phyloP scores from a whole-genome alignment of 2,329 filamentous ascomycete genomes.

The Rosellinia necatrix region DNA sequence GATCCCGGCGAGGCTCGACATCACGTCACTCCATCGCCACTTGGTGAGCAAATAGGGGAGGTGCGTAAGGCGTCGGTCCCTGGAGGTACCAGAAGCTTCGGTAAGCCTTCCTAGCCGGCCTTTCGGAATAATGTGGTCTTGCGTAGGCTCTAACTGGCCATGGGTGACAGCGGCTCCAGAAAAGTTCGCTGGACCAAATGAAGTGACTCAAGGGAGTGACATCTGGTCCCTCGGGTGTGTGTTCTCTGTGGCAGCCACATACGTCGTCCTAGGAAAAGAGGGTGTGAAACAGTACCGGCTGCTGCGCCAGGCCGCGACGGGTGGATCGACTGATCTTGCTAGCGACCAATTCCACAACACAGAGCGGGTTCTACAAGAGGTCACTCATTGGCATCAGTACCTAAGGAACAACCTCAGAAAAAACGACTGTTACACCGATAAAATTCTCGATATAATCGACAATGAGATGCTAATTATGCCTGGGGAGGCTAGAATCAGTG shows the following conservation, averaged over 20 bases:
- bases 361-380: slow-evolving; percentile 25
- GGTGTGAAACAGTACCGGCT: slow-evolving; percentile 38
- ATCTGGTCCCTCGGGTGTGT: slow-evolving; percentile 49
- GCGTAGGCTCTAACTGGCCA: not conserved
- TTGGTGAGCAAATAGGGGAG: not conserved
- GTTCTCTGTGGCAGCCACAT: slow-evolving; percentile 45
- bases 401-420: slow-evolving; percentile 24
- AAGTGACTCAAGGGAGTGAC: slow-evolving; percentile 43
- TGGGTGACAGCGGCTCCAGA: slow-evolving; percentile 12
- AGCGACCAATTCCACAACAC: slow-evolving; percentile 37
- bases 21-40: not conserved
- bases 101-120: slow-evolving; percentile 29
- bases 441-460: slow-evolving; percentile 37
- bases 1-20: slow-evolving; percentile 43
- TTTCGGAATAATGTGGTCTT: too few relatives aligned
- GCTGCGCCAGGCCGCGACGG: slow-evolving; percentile 22
- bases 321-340: not conserved
- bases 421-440: slow-evolving; percentile 29
- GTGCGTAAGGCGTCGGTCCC: slow-evolving; percentile 6
- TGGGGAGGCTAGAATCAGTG: slow-evolving; percentile 5
- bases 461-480: slow-evolving; percentile 29
- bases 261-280: slow-evolving; percentile 41
- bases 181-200: too few relatives aligned
- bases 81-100: slow-evolving; percentile 44
- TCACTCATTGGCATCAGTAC: slow-evolving; percentile 34